Evolutionary conservation across 768 basidiomycete genomes (phyloP), one percentile per base, ranked within the genome.

Genomic region (Lactarius pseudohatsudake): DNA sequence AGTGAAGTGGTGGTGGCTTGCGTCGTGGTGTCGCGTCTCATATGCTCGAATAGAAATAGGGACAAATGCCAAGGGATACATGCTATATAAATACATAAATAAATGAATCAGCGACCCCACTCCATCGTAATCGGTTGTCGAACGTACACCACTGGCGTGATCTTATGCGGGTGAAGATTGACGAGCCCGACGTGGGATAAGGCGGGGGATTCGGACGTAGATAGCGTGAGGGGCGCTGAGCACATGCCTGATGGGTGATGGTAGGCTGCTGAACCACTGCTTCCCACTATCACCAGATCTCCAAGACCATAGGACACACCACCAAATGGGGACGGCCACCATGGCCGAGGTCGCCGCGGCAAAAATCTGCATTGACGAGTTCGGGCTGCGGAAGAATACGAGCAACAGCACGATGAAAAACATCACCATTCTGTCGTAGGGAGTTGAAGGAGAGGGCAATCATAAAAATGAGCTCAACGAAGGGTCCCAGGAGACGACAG

Each of bases 371-470:
- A 54, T 61, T 20, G 32, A 4, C n/a, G 57, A 36, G 36, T 61
- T 30, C 40, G 64, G 43, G 26, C 15, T 20, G 13, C 40, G 11
- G 59, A 65, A 47, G 38, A 53, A 65, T 15, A 66, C 45, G 22
- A 62, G 18, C 20, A 62, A 10, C 32, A 66, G 30, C 26, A 61
- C 60, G 13, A 58, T 32, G n/a, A 62, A n/a, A 22, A 62, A 66
- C 28, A 45, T 53, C 40, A 61, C 40, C 61, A 62, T 62, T n/a
- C 65, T 66, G 55, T 22, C 22, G n/a, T 28, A 40, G 34, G 41
- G 5, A 22, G 22, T 13, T 11, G 47, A 26, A 4, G 11, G 5
- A 32, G 43, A 34, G 11, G 7, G 5, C 0, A 7, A 3, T 62
- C 26, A 10, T 3, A 30, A 32, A 38, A 22, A 62, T 28, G 36